Conservation (phyloP, 257 asterid species). For the Verbascum thapsus region DNA sequence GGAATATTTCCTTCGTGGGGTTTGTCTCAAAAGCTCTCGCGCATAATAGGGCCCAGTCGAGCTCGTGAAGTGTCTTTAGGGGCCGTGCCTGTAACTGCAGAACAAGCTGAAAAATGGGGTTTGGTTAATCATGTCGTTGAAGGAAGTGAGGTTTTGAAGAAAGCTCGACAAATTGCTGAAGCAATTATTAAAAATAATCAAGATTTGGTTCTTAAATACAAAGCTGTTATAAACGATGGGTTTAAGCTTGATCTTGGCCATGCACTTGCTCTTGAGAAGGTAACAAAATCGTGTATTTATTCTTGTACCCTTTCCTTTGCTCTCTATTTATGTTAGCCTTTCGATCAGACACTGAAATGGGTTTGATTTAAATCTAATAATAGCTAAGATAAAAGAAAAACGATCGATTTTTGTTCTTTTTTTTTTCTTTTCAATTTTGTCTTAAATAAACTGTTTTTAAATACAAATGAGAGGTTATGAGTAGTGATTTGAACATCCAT, state of each 20-base stretch:
- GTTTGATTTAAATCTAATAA: too few relatives aligned
- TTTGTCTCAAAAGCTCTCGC: constrained; percentile 91
- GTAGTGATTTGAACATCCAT: constrained; percentile 12
- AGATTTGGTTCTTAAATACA: constrained; percentile 77
- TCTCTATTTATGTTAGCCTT: neutral
- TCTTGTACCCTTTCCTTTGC: neutral
- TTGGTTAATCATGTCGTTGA: constrained; percentile 91
- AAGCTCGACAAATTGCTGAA: constrained; percentile 76
- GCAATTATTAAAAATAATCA: constrained; percentile 84
- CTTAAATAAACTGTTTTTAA: too few relatives aligned
- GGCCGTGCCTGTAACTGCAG: constrained; percentile 73
- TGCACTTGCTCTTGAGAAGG: constrained; percentile 94
- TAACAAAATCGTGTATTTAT: constrained; percentile 20
- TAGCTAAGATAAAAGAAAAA: too few relatives aligned
- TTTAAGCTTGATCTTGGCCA: constrained; percentile 66
- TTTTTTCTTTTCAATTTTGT: too few relatives aligned
- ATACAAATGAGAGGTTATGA: neutral
- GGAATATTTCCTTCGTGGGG: constrained; percentile 99
- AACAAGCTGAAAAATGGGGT: constrained; percentile 94
- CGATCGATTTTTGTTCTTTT: too few relatives aligned
- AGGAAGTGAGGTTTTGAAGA: constrained; percentile 61
- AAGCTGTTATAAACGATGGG: constrained; percentile 85
- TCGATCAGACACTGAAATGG: neutral
- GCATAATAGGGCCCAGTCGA: constrained; percentile 77
- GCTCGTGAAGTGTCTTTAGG: constrained; percentile 85